Conservation (phyloP, 2,329 filamentous ascomycete genomes). For the Arthrobotrys conoides region DNA sequence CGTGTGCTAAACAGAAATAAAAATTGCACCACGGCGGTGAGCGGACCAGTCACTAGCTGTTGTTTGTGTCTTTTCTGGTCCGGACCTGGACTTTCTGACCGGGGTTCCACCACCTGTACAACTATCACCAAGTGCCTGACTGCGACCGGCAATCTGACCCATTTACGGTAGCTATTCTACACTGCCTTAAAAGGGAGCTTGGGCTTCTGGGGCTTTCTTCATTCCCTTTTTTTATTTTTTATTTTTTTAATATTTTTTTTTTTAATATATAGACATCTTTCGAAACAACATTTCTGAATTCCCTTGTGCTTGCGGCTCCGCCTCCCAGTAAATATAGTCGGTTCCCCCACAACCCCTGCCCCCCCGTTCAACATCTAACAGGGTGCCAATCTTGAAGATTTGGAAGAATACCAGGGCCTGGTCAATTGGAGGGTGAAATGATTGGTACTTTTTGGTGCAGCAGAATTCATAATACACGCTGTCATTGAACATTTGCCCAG, state of each 20-base stretch:
- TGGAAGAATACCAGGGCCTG: slow-evolving; percentile 40
- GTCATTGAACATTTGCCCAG: slow-evolving; percentile 19
- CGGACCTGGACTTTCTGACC: slow-evolving; percentile 7
- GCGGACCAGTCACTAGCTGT: not conserved
- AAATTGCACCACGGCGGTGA: slow-evolving; percentile 26
- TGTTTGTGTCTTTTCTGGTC: not conserved
- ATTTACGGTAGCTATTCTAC: slow-evolving; percentile 25
- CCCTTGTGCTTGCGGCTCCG: slow-evolving; percentile 50
- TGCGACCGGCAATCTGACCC: slow-evolving; percentile 34
- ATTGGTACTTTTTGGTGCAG: slow-evolving; percentile 23
- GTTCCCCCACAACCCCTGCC: slow-evolving; percentile 9
- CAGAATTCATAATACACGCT: not conserved
- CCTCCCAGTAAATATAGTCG: slow-evolving; percentile 59
- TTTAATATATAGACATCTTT: not conserved
- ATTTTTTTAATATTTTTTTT: too few relatives aligned
- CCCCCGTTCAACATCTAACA: slow-evolving; percentile 28
- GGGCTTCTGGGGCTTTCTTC: slow-evolving; percentile 24
- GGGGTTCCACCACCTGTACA: slow-evolving; percentile 32
- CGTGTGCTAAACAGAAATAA: not conserved
- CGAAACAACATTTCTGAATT: slow-evolving; percentile 18
- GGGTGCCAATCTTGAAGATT: slow-evolving; percentile 40
- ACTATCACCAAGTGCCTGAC: slow-evolving; percentile 33
- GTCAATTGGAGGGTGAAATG: slow-evolving; percentile 23
- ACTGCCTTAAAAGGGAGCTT: slow-evolving; percentile 27
- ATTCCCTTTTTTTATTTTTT: slow-evolving; percentile 22